Evolutionary conservation across 306 rosid species (phyloP).

Genomic region (Malus fusca): DNA sequence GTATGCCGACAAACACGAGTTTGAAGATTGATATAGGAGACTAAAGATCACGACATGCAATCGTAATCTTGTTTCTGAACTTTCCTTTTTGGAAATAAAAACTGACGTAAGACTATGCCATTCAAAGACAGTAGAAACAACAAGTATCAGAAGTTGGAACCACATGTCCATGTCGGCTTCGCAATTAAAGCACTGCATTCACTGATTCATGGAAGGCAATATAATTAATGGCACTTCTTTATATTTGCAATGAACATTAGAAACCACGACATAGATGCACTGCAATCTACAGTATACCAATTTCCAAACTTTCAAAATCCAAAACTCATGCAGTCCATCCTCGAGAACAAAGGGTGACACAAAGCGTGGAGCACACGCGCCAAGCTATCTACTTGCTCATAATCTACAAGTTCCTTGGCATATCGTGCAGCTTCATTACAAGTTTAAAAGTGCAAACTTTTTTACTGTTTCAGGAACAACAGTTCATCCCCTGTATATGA

Average conservation of each 20-base stretch:
- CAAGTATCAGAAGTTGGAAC: conserved; percentile 7
- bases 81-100: not conserved
- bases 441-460: not conserved
- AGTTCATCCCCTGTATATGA: not conserved
- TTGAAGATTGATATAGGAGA: conserved; percentile 7
- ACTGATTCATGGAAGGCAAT: not conserved
- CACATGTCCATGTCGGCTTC: not conserved
- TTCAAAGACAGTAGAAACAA: not conserved
- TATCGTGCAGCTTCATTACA: not conserved
- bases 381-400: not conserved
- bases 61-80: not conserved
- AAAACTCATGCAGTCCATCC: not conserved
- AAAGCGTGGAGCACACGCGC: not conserved
- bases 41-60: not conserved
- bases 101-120: not conserved
- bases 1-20: not conserved
- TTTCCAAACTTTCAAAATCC: not conserved
- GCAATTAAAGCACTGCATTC: not conserved
- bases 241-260: not conserved
- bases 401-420: not conserved
- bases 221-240: not conserved
- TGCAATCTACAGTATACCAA: not conserved
- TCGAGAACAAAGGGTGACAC: not conserved
- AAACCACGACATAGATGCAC: not conserved
- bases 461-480: not conserved